Evolutionary conservation across 83 land plant species (phyloP).

Genomic region (Picea mariana): DNA sequence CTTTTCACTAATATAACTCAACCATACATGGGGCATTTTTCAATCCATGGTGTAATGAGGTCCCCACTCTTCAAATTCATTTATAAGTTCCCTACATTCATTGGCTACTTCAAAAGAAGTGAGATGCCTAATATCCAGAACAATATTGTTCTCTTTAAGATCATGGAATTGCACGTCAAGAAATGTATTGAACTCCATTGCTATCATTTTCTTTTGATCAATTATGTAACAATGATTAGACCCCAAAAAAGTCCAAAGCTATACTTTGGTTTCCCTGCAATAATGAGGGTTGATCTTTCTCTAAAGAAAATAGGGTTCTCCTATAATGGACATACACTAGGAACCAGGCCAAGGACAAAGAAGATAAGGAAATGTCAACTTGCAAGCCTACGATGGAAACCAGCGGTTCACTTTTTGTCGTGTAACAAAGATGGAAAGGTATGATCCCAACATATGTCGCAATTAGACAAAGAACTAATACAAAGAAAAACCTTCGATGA

Average conservation of each 20-base stretch:
- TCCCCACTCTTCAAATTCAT: slow-evolving; percentile 57
- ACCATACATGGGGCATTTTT: slow-evolving; percentile 35
- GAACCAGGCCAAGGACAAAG: too few species aligned
- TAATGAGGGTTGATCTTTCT: slow-evolving; percentile 47
- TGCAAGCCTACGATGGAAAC: too few species aligned
- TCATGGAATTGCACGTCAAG: slow-evolving; percentile 39
- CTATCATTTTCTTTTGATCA: slow-evolving; percentile 32
- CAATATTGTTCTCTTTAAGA: slow-evolving; percentile 57
- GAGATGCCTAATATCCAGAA: slow-evolving; percentile 54
- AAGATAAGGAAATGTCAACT: too few species aligned
- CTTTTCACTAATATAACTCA: slow-evolving; percentile 35
- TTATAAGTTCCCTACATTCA: slow-evolving; percentile 11
- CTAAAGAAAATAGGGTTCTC: slow-evolving; percentile 22
- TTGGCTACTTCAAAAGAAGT: slow-evolving; percentile 38
- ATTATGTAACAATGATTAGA: background rate
- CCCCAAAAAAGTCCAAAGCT: slow-evolving; percentile 23
- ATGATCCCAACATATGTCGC: too few species aligned
- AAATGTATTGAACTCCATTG: slow-evolving; percentile 62
- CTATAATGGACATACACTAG: too few species aligned
- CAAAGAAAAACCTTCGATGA: too few species aligned
- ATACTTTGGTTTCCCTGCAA: slow-evolving; percentile 33
- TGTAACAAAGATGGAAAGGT: too few species aligned
- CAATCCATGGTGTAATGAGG: slow-evolving; percentile 57
- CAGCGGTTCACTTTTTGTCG: too few species aligned
- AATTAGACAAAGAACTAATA: too few species aligned